These are phyloP conservation scores for Kodamaea fungicola DNA, from an alignment of 1,139 yeast genomes.

Conservation along the genomic window DNA sequence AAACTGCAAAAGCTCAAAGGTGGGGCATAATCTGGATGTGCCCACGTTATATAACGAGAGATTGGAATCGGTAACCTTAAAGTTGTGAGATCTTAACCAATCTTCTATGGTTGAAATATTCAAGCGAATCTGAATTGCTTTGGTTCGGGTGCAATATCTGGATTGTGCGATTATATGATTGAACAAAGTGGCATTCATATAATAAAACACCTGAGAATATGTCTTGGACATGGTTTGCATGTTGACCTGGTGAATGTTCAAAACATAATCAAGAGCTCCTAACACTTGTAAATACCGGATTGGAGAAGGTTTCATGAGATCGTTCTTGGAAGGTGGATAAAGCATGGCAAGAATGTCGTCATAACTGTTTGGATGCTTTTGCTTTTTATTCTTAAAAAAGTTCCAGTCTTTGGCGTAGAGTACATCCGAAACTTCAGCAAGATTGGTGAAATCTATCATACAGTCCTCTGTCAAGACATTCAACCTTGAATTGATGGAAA, in stretches of 20 bases:
- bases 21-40: conserved; percentile 64
- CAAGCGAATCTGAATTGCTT: conserved; percentile 85
- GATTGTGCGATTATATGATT: conserved; percentile 67
- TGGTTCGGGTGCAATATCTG: conserved; percentile 69
- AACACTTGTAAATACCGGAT: conserved; percentile 78
- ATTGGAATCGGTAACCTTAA: conserved; percentile 44
- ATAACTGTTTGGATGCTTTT: conserved; percentile 45
- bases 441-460: conserved; percentile 57
- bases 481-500: conserved; percentile 61
- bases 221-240: conserved; percentile 73
- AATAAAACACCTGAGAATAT: conserved; percentile 73
- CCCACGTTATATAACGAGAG: conserved; percentile 56
- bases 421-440: conserved; percentile 60
- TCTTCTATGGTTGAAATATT: conserved; percentile 86
- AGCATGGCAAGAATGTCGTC: conserved; percentile 68
- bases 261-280: conserved; percentile 83
- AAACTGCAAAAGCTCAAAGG: conserved; percentile 84
- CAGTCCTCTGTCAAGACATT: conserved; percentile 59
- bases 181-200: conserved; percentile 70
- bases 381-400: conserved; percentile 53
- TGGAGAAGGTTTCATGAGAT: conserved; percentile 79
- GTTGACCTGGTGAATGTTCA: conserved; percentile 78
- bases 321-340: conserved; percentile 66
- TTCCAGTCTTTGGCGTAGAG: conserved; percentile 76
- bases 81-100: conserved; percentile 84